Evolutionary conservation across 306 rosid species (phyloP).

Genomic region (Cucumis hystrix): DNA sequence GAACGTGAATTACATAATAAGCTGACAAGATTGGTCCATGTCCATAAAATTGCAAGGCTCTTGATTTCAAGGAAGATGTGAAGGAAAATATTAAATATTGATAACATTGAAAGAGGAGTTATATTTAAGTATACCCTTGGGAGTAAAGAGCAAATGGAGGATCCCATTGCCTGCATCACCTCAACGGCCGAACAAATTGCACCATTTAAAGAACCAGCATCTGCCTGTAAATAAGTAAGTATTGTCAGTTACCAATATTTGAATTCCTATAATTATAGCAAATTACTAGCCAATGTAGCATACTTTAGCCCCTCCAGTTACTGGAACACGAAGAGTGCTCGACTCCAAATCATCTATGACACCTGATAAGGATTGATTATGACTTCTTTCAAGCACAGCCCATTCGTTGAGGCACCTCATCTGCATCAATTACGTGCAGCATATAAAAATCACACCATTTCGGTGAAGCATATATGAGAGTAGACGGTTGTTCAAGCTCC

Average conservation of each 20-base stretch:
- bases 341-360: conserved; percentile 87
- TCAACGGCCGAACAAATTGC: conserved; percentile 88
- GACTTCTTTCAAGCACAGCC: conserved; percentile 71
- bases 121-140: conserved; percentile 36
- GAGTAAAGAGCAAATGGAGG: conserved; percentile 62
- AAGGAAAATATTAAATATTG: background rate
- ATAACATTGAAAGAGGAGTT: background rate
- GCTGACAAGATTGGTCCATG: background rate
- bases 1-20: background rate
- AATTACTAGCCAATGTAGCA: conserved; percentile 10
- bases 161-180: conserved; percentile 79
- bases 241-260: conserved; percentile 6
- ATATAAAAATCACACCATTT: conserved; percentile 11
- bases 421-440: conserved; percentile 37
- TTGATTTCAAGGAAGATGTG: background rate
- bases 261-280: conserved; percentile 10
- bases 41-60: background rate
- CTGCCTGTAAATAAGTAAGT: conserved; percentile 42
- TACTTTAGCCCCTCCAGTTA: conserved; percentile 83
- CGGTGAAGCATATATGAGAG: background rate
- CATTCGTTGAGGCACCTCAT: conserved; percentile 70
- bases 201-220: conserved; percentile 63
- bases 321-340: conserved; percentile 85
- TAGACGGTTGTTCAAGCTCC: background rate
- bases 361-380: conserved; percentile 63